Base-by-base conservation (phyloP, 108 stramenopile genomes). In the Skeletonema grethae region DNA sequence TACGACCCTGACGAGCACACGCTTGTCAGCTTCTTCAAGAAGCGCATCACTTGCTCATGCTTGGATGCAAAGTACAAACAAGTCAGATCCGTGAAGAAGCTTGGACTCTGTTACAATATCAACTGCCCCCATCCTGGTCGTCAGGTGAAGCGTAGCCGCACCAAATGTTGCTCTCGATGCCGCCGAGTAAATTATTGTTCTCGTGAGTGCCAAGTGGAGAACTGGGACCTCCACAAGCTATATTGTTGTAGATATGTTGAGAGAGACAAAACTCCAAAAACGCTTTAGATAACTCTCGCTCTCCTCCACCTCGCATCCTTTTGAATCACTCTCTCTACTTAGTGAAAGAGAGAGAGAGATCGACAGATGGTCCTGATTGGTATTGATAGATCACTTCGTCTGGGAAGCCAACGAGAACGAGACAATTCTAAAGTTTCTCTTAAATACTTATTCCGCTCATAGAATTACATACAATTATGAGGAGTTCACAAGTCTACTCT, bases 21-120 rank as follows among this genome's bases (percentile, higher is more conserved):
- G 10, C 31, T 61, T 18, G 6, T 61, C n/a, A 61, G 35, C 38
- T 61, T 61, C 60, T 61, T 61, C 60, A 61, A 36, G 18, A 61
- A 35, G 60, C 32, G 60, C 60, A 36, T 36, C 4, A 13, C 60
- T 35, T 61, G 60, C 60, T 61, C 60, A 2, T 61, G 60, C 11
- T 36, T 61, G 7, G 60, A 61, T 36, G 5, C 7, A n/a, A 61
- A 22, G 60, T 61, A 61, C 35, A 0, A 32, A 13, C 9, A 61
- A 7, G 35, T 36, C 38, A 61, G 35, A 31, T 18, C 60, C 0
- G 8, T 53, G 8, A 53, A 24, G 50, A 53, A 53, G 50, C 50
- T 53, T 22, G 50, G 50, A 8, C 22, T 53, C 24, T 53, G 50
- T 16, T 53, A 53, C 50, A 53, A 24, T 8, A 5, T 53, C 7